Percentiles rank a stretch among this genome's conserved stretches.
Conservation (phyloP, 768 basidiomycete genomes). For the Mrakia blollopis region DNA sequence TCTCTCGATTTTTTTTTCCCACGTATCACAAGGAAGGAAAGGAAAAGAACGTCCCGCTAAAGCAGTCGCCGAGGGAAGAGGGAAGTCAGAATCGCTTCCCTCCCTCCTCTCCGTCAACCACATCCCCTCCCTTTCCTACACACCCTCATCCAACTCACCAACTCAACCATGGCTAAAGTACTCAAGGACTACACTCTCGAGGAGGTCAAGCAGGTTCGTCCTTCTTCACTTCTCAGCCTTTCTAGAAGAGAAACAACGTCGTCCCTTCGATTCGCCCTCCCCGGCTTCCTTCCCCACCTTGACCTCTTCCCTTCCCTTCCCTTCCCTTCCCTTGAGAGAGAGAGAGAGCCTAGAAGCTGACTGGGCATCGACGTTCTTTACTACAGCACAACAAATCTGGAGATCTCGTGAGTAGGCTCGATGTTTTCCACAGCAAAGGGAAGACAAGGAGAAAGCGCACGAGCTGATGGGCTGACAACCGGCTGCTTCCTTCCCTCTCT, state of each 20-base stretch:
- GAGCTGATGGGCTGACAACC: background rate
- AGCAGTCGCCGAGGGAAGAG: background rate
- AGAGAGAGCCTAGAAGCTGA: too few species aligned
- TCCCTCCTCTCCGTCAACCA: background rate
- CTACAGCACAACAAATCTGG: constrained; percentile 66
- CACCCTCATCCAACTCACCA: too few species aligned
- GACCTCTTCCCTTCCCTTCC: constrained; percentile 3
- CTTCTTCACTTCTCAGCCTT: background rate
- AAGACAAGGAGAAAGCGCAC: constrained; percentile 54
- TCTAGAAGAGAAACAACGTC: background rate
- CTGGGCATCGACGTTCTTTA: too few species aligned
- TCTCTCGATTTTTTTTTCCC: too few species aligned
- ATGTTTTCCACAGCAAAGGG: constrained; percentile 40
- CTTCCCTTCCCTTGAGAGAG: background rate
- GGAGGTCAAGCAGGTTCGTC: constrained; percentile 64
- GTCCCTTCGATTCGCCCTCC: background rate
- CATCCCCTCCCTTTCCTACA: background rate
- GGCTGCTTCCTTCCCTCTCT: background rate
- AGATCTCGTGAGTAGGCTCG: constrained; percentile 52
- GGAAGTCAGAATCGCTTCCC: background rate
- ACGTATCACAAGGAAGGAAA: too few species aligned
- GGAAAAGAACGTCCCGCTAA: too few species aligned
- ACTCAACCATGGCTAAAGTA: constrained; percentile 3
- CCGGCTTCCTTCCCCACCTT: background rate
- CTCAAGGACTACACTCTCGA: constrained; percentile 56